Evolutionary conservation across 805 yeast genomes (phyloP).

Genomic region (Peterozyma xylosa): DNA sequence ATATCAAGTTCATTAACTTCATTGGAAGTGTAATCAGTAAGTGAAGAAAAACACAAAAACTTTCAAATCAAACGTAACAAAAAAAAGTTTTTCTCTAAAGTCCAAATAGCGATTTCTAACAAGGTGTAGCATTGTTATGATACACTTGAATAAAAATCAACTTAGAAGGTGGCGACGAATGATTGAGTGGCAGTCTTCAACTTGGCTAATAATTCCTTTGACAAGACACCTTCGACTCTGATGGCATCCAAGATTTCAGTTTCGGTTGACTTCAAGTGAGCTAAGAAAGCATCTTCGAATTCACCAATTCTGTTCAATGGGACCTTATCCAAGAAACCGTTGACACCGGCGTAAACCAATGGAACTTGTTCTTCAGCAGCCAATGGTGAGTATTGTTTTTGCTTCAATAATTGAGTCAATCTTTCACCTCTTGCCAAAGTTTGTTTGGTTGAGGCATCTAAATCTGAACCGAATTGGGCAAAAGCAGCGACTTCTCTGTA

Average conservation of each 20-base stretch:
- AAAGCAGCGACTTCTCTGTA: constrained; percentile 99
- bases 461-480: constrained; percentile 99
- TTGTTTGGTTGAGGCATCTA: constrained; percentile 99
- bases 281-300: constrained; percentile 88
- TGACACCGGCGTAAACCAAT: constrained; percentile 98
- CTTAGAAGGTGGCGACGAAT: constrained; percentile 83
- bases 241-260: constrained; percentile 76
- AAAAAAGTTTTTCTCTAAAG: no score
- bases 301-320: constrained; percentile 81
- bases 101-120: no score
- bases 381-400: constrained; percentile 93
- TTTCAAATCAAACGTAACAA: no score
- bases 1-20: constrained; percentile 11
- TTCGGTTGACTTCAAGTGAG: constrained; percentile 89
- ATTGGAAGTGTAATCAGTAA: no score
- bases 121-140: no score
- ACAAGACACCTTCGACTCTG: constrained; percentile 82
- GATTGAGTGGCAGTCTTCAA: constrained; percentile 89
- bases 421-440: constrained; percentile 99
- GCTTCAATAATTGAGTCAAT: constrained; percentile 97
- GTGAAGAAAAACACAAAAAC: no score
- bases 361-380: constrained; percentile 99
- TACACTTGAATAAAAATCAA: neutral
- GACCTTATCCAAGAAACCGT: constrained; percentile 92
- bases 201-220: constrained; percentile 78